Percentiles rank a stretch among this genome's conserved stretches.
Conservation (phyloP, 1,284 basidiomycete species). For the Naganishia sp. region DNA sequence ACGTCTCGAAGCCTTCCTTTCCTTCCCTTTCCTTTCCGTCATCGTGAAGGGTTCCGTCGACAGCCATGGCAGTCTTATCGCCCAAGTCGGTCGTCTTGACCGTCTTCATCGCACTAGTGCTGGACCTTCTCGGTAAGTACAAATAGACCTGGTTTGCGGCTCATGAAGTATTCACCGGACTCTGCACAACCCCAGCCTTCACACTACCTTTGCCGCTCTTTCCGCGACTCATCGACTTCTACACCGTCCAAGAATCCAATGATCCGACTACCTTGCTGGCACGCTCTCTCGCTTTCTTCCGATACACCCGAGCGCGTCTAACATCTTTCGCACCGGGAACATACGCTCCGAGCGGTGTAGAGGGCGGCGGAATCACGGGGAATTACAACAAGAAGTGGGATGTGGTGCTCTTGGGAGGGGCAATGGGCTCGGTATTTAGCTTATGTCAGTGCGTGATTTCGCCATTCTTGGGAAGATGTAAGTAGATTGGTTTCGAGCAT, state of each 20-base stretch:
- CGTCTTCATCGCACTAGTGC: constrained; percentile 78
- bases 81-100: constrained; percentile 59
- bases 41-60: background rate
- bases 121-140: constrained; percentile 75
- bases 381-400: constrained; percentile 56
- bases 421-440: constrained; percentile 87
- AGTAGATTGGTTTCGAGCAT: constrained; percentile 32
- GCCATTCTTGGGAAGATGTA: constrained; percentile 70
- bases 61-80: constrained; percentile 14
- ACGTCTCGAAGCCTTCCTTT: background rate
- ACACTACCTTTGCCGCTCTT: constrained; percentile 93
- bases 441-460: constrained; percentile 84
- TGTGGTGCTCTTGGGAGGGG: constrained; percentile 62
- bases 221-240: constrained; percentile 71
- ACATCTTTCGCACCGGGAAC: constrained; percentile 65
- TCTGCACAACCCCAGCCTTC: constrained; percentile 62
- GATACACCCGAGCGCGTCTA: constrained; percentile 64
- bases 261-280: constrained; percentile 65
- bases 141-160: background rate
- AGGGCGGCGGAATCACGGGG: constrained; percentile 64
- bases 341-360: constrained; percentile 11
- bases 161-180: background rate
- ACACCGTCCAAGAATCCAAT: constrained; percentile 57
- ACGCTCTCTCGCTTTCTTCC: constrained; percentile 65
- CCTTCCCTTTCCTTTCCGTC: background rate